A percentile compares a stretch with the other conserved stretches of the same genome.
Evolutionary conservation across 1,284 basidiomycete genomes (phyloP).

Genomic region (Calocybe gambosa): DNA sequence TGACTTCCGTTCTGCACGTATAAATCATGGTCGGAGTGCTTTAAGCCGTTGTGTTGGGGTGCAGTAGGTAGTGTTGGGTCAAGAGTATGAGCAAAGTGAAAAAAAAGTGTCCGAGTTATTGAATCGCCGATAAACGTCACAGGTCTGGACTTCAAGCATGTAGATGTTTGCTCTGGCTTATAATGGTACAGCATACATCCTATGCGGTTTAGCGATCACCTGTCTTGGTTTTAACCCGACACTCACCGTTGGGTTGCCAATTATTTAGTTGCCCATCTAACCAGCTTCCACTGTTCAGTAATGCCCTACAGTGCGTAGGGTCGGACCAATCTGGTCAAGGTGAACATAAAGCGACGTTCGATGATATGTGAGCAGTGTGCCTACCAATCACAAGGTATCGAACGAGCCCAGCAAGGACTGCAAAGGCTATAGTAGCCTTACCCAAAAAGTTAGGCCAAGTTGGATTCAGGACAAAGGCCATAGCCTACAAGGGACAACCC

Average conservation of each 20-base stretch:
- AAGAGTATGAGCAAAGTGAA: constrained; percentile 57
- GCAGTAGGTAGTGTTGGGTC: constrained; percentile 50
- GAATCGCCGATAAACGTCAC: constrained; percentile 86
- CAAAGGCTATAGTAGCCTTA: constrained; percentile 36
- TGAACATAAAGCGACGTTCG: neutral
- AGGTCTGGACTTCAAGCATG: constrained; percentile 47
- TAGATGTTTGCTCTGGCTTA: constrained; percentile 42
- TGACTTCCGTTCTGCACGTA: constrained; percentile 39
- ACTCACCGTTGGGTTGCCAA: constrained; percentile 81
- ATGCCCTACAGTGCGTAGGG: constrained; percentile 63
- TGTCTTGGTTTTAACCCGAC: neutral
- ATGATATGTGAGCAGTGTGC: constrained; percentile 19
- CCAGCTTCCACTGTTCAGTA: constrained; percentile 75
- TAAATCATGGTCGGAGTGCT: constrained; percentile 61
- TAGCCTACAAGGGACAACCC: neutral
- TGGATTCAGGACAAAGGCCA: constrained; percentile 33
- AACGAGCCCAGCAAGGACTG: constrained; percentile 32
- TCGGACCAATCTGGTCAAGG: constrained; percentile 56
- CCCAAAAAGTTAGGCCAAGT: constrained; percentile 50
- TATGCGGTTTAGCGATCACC: constrained; percentile 23
- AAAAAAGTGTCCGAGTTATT: constrained; percentile 74
- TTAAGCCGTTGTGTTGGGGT: constrained; percentile 52
- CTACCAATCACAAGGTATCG: constrained; percentile 44
- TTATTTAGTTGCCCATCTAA: constrained; percentile 58
- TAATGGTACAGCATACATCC: constrained; percentile 75